These are phyloP conservation scores for Fusarium sp. DNA, from an alignment of 2,329 filamentous ascomycete genomes.

Conservation along the genomic window DNA sequence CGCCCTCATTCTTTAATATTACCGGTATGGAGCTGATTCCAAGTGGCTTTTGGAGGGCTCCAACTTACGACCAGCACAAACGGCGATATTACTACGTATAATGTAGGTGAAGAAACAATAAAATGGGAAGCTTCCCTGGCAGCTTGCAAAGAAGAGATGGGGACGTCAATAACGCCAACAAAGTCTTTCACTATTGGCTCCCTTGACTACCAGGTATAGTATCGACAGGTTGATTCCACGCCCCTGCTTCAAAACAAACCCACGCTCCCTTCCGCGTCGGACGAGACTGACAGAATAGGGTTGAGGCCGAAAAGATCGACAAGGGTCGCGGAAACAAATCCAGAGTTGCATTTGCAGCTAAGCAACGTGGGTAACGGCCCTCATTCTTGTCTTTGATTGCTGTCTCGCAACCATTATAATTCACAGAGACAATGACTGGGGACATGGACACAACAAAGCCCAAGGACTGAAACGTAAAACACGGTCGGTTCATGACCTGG, in stretches of 20 bases:
- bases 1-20: conserved; percentile 24
- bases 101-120: conserved; percentile 21
- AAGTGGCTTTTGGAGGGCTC: conserved; percentile 20
- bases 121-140: conserved; percentile 6
- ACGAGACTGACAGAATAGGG: conserved; percentile 39
- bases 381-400: conserved; percentile 31
- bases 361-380: conserved; percentile 27
- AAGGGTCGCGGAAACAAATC: conserved; percentile 41
- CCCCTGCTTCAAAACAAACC: conserved; percentile 30
- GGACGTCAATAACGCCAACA: conserved; percentile 34
- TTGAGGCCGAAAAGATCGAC: conserved; percentile 34
- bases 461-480: conserved; percentile 36
- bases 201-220: conserved; percentile 27
- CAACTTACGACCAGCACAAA: conserved; percentile 33
- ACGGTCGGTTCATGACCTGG: conserved; percentile 36
- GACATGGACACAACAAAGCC: conserved; percentile 13
- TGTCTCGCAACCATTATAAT: conserved; percentile 25
- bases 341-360: conserved; percentile 30
- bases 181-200: conserved; percentile 27
- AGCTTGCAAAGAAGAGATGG: conserved; percentile 21
- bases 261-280: conserved; percentile 40
- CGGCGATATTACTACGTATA: neutral
- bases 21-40: conserved; percentile 16
- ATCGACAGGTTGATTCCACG: conserved; percentile 34
- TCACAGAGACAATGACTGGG: conserved; percentile 18